phyloP scores from a whole-genome alignment of 1,139 yeast genomes.

The Blastobotrys aristatus region DNA sequence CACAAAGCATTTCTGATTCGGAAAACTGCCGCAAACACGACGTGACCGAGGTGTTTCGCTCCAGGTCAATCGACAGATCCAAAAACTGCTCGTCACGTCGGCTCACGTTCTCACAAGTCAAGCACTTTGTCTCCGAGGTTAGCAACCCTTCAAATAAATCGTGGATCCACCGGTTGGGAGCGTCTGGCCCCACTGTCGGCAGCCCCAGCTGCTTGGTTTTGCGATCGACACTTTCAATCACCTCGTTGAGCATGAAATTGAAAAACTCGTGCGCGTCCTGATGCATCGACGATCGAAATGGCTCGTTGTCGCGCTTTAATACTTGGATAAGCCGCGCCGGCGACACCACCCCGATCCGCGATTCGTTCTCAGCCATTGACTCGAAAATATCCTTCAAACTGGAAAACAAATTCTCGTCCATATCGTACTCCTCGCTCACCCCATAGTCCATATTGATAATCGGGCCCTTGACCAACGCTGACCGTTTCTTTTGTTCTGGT shows the following conservation, averaged over 20 bases:
- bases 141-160: slow-evolving; percentile 78
- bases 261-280: slow-evolving; percentile 98
- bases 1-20: slow-evolving; percentile 78
- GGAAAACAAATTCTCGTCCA: slow-evolving; percentile 56
- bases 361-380: slow-evolving; percentile 65
- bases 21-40: slow-evolving; percentile 75
- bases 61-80: slow-evolving; percentile 82
- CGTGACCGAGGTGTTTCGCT: slow-evolving; percentile 68
- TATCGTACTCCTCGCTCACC: slow-evolving; percentile 42
- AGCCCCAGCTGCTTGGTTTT: slow-evolving; percentile 13
- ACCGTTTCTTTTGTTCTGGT: slow-evolving; percentile 72
- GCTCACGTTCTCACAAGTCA: slow-evolving; percentile 84
- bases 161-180: slow-evolving; percentile 51
- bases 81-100: slow-evolving; percentile 80
- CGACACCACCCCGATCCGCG: slow-evolving; percentile 77
- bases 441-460: slow-evolving; percentile 74
- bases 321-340: slow-evolving; percentile 70
- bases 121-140: slow-evolving; percentile 83
- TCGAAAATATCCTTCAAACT: slow-evolving; percentile 83
- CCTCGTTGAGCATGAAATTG: slow-evolving; percentile 76
- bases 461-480: slow-evolving; percentile 80
- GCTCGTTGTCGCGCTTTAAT: slow-evolving; percentile 72
- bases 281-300: slow-evolving; percentile 89
- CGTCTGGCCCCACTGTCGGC: slow-evolving; percentile 30
- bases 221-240: slow-evolving; percentile 61